Evolutionary conservation across 345 rosid species (phyloP), one percentile per base, ranked within the genome.

Genomic region (Boechera divaricarpa): DNA sequence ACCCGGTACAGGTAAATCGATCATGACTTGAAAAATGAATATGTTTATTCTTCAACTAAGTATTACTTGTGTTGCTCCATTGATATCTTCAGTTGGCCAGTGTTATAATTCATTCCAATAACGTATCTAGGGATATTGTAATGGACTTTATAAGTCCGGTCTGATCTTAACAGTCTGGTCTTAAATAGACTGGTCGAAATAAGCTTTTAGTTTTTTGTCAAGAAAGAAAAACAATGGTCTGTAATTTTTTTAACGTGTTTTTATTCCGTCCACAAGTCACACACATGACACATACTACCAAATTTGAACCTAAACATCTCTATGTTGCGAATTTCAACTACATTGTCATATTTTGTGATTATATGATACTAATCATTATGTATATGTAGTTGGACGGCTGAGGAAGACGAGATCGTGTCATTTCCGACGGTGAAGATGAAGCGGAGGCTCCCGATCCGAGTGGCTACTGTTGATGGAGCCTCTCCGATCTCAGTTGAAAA

Each of bases 381-480:
- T 21, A 45, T n/a, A 63, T 77, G 66, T 63, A 90, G 96, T 51
- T 90, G 96, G 96, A 76, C 71, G 10, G 89, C 93, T 38, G 85
- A 86, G 54, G 72, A 81, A 33, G 96, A 90, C 45, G 84, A 82
- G 59, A 81, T 88, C 8, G 81, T 87, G 26, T 82, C 87, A 83
- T 90, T 91, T 63, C 96, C 90, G 3, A 91, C 92, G 0, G 91
- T 88, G 7, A 87, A 69, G 79, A 85, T 91, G 90, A 89, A 84
- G 84, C 81, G 83, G 74, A 87, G 81, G 83, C 83, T 88, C 55
- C 91, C 93, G 7, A 84, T 91, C 77, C 81, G 61, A 35, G 85
- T 90, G 47, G 42, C 81, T 15, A 78, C 83, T 0, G 33, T 86
- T 28, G 48, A 64, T 41, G n/a, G 16, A 21, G 41, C 35, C 52